Percentiles rank a stretch among this genome's conserved stretches.
phyloP scores from a whole-genome alignment of 305 asterid species.

The Solanum hybrid region DNA sequence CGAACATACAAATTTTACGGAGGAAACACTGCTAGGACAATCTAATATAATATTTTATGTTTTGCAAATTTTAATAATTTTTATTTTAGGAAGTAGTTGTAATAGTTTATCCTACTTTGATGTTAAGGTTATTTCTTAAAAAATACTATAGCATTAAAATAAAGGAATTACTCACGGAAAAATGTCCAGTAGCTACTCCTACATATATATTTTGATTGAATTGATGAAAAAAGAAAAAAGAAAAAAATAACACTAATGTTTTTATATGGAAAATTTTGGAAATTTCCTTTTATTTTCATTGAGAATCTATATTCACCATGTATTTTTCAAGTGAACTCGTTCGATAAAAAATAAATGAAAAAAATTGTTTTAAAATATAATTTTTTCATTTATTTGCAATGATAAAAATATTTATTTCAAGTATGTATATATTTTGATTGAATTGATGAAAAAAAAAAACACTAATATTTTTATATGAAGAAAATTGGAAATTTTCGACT shows the following conservation, averaged over 20 bases:
- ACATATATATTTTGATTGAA: neutral
- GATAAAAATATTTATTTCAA: too few species aligned
- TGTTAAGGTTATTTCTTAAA: neutral
- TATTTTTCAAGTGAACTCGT: neutral
- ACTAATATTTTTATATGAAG: neutral
- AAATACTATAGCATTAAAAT: neutral
- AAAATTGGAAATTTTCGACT: neutral
- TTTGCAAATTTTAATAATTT: neutral
- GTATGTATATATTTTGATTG: too few species aligned
- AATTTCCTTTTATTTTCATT: neutral
- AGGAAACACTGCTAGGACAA: neutral
- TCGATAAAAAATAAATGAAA: too few species aligned
- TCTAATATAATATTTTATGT: neutral
- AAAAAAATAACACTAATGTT: neutral
- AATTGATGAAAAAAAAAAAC: too few species aligned
- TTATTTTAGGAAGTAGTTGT: neutral
- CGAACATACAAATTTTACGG: neutral
- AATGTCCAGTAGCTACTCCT: neutral
- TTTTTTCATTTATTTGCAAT: too few species aligned
- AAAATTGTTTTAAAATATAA: too few species aligned
- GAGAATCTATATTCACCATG: too few species aligned
- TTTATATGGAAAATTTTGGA: neutral
- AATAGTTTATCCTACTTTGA: neutral
- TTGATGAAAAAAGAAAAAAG: too few species aligned
- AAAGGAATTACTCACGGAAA: neutral